Conservation (phyloP, 805 yeast species). For the Candida verbasci region DNA sequence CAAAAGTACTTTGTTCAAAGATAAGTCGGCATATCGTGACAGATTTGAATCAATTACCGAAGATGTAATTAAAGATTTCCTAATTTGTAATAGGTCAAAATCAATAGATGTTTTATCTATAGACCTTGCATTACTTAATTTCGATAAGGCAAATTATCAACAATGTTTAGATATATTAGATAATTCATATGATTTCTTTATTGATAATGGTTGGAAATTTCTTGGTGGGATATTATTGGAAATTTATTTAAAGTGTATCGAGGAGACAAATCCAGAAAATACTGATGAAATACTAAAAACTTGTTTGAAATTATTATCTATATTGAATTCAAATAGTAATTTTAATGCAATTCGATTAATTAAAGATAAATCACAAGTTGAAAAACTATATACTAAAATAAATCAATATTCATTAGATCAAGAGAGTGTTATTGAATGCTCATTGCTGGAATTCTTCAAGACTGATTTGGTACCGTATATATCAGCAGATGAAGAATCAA, state of each 20-base stretch:
- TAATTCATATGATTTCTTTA: constrained; percentile 65
- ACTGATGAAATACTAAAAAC: constrained; percentile 31
- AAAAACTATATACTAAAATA: constrained; percentile 6
- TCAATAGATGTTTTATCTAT: constrained; percentile 70
- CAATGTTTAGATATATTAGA: constrained; percentile 61
- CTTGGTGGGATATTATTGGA: constrained; percentile 65
- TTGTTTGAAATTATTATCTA: constrained; percentile 37
- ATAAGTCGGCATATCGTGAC: constrained; percentile 17
- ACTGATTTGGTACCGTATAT: constrained; percentile 34
- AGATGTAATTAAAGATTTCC: constrained; percentile 49
- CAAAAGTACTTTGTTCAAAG: neutral
- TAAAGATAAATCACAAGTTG: constrained; percentile 14
- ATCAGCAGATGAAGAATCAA: constrained; percentile 18
- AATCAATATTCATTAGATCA: constrained; percentile 19
- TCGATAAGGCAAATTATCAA: constrained; percentile 50
- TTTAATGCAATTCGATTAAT: constrained; percentile 10
- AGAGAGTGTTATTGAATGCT: constrained; percentile 11
- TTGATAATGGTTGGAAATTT: constrained; percentile 67
- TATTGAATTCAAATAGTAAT: constrained; percentile 13
- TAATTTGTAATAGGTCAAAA: constrained; percentile 50
- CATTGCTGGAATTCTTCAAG: constrained; percentile 33
- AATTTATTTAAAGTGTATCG: constrained; percentile 66
- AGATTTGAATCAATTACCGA: constrained; percentile 52
- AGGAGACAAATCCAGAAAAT: constrained; percentile 26
- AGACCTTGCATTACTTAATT: constrained; percentile 72